A percentile compares a stretch with the other conserved stretches of the same genome.
Conservation (phyloP, 768 basidiomycete genomes). For the Suillus alpinus region DNA sequence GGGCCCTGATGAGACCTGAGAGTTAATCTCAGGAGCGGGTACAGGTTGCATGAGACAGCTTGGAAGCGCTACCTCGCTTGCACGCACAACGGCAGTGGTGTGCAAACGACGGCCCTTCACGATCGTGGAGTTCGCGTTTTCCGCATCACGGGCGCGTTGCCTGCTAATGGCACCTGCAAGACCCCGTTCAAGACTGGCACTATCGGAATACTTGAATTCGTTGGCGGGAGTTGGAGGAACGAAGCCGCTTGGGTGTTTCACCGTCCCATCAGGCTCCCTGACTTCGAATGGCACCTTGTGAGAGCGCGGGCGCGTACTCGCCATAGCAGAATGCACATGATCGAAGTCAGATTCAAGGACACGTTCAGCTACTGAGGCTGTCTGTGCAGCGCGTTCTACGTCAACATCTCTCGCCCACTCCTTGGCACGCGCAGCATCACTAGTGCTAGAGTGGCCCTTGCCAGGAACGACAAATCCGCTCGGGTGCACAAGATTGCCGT, state of each 20-base stretch:
- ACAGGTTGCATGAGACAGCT: not conserved
- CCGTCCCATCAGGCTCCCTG: slow-evolving; percentile 33
- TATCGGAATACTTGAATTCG: slow-evolving; percentile 29
- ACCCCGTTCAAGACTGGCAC: slow-evolving; percentile 12
- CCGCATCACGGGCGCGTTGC: slow-evolving; percentile 10
- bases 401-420: slow-evolving; percentile 21
- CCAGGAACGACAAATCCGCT: slow-evolving; percentile 31
- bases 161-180: slow-evolving; percentile 15
- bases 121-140: slow-evolving; percentile 9
- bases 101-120: slow-evolving; percentile 19
- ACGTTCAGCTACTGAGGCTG: slow-evolving; percentile 27
- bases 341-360: slow-evolving; percentile 31
- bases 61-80: slow-evolving; percentile 4
- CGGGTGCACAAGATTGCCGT: slow-evolving; percentile 21
- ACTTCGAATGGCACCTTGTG: slow-evolving; percentile 46
- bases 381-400: slow-evolving; percentile 24
- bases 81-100: slow-evolving; percentile 10
- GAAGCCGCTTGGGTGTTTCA: slow-evolving; percentile 42
- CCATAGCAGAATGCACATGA: slow-evolving; percentile 15
- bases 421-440: slow-evolving; percentile 22
- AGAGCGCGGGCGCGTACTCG: slow-evolving; percentile 19
- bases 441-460: slow-evolving; percentile 24
- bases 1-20: not conserved
- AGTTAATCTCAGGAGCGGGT: not conserved
- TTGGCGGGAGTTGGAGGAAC: slow-evolving; percentile 40